Evolutionary conservation across 1,284 basidiomycete genomes (phyloP).

Genomic region (Sphagnurus paluster): DNA sequence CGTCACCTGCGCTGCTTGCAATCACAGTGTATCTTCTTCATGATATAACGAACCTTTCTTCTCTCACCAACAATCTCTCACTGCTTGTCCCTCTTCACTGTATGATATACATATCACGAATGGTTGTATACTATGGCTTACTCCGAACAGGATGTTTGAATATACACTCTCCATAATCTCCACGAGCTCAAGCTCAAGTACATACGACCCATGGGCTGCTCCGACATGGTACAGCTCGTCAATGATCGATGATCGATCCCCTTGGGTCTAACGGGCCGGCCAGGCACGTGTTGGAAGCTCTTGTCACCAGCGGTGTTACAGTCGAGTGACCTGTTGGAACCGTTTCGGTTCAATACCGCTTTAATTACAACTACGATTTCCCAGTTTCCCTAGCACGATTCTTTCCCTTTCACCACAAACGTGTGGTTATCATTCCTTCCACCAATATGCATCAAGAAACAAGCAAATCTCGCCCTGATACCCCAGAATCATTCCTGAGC

Average conservation of each 20-base stretch:
- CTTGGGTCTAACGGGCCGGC: too few species aligned
- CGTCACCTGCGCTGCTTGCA: conserved; percentile 3
- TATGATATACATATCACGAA: conserved; percentile 5
- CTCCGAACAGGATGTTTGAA: too few species aligned
- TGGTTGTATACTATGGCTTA: conserved; percentile 2
- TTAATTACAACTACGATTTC: not conserved
- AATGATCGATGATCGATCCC: too few species aligned
- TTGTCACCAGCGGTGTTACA: too few species aligned
- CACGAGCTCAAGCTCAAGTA: too few species aligned
- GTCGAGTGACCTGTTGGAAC: too few species aligned
- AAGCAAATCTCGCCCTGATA: conserved; percentile 32
- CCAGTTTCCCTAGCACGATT: not conserved
- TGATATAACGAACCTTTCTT: conserved; percentile 8
- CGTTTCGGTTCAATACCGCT: not conserved
- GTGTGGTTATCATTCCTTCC: conserved; percentile 11
- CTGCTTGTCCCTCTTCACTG: not conserved
- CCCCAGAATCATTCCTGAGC: conserved; percentile 58
- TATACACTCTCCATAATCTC: too few species aligned
- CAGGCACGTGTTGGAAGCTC: too few species aligned
- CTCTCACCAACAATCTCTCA: too few species aligned
- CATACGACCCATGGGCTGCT: too few species aligned
- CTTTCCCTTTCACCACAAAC: conserved; percentile 10
- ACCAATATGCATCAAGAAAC: conserved; percentile 12
- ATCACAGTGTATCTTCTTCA: conserved; percentile 11
- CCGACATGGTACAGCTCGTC: too few species aligned